These are phyloP conservation scores for Ogataea trehalophila DNA, from an alignment of 805 yeast species.

Conservation along the genomic window DNA sequence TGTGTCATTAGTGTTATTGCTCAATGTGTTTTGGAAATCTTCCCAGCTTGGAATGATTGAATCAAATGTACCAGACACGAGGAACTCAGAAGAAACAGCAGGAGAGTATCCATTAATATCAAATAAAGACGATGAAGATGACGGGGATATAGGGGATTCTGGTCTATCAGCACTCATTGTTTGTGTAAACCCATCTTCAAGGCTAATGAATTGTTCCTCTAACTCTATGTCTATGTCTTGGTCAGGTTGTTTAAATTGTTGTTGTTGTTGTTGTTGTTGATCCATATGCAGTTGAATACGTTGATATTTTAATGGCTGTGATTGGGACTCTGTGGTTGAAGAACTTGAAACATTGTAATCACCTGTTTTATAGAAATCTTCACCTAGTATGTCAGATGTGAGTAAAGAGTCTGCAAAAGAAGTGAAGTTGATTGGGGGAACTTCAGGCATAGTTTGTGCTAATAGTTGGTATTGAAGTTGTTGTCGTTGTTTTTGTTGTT, in stretches of 20 bases:
- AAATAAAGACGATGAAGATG: constrained; percentile 15
- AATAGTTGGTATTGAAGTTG: no score
- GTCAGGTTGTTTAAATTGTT: neutral
- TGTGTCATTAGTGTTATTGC: neutral
- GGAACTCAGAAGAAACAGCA: constrained; percentile 9
- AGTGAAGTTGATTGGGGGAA: no score
- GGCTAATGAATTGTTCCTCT: no score
- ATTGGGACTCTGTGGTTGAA: no score
- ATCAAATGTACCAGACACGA: constrained; percentile 10
- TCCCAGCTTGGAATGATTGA: constrained; percentile 2
- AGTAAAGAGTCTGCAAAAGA: no score
- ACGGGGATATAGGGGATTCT: constrained; percentile 18
- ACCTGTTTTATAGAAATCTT: no score
- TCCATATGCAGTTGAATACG: neutral
- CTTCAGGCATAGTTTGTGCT: no score
- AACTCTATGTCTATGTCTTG: no score
- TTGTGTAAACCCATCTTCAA: neutral
- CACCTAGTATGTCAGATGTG: no score
- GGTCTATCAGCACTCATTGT: neutral
- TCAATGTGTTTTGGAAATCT: constrained; percentile 3
- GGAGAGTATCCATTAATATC: constrained; percentile 13
- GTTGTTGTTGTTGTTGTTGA: neutral
- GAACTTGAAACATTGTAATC: no score
- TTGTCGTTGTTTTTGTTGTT: neutral
- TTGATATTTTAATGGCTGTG: no score